Base-by-base conservation (phyloP, 1,284 basidiomycete species). In the Austropuccinia psidii region DNA sequence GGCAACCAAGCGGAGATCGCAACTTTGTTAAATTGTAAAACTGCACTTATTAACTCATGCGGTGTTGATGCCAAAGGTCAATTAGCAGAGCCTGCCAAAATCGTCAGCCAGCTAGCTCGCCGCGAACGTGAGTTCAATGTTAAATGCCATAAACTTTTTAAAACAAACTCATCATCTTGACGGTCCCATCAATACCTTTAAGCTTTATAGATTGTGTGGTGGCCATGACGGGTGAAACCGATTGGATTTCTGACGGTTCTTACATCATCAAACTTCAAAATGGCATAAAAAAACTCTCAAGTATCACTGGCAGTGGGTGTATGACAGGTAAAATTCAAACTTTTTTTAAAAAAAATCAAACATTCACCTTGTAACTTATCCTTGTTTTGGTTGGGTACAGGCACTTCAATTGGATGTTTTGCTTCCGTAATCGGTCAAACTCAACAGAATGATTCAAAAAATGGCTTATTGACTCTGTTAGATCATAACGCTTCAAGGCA, bases 1-100 rank as follows among this genome's bases (percentile, higher is more conserved):
- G 95, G 94, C 5, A 98, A 98, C 79, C 90, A 92, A 0, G 93
- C 87, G 24, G 95, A 98, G 81, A 87, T 98, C 27, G 91, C 87
- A 0, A 84, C 89, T 0, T 82, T 97, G 15, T 85, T 88, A 19
- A 89, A 88, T 0, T 80, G 80, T n/a, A 92, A 93, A 83, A 90
- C 88, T 57, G 49, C 45, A 3, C 75, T 89, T 87, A 90, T 92
- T 3, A 81, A 84, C 76, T 85, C 89, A n/a, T 87, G 87, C 79
- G 94, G 95, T 1, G 94, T 98, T 1, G 95, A 98, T 81, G 90
- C 88, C 62, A 84, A 89, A 17, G 90, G 91, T 0, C 88, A 87
- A 1, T 92, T 97, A 80, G 83, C 85, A 60, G 86, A 95, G 78
- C 91, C 94, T 0, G 85, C 84, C 0, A 77, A 78, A 0, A 87